Base-by-base conservation (phyloP, 2,329 filamentous ascomycete species). In the Ophiostoma quercus region DNA sequence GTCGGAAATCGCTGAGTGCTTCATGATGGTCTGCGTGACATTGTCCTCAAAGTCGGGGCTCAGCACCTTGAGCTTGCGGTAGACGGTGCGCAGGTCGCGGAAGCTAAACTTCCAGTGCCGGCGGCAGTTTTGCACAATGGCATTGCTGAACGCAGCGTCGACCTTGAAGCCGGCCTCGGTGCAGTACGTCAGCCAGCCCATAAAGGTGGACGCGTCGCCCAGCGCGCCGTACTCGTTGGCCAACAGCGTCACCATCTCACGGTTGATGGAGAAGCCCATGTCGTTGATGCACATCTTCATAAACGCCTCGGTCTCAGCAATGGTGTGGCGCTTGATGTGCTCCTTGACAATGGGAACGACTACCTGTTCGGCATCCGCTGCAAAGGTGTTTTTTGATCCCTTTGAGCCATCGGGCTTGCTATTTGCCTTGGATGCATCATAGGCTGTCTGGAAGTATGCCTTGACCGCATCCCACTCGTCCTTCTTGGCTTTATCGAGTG, bases 241-340 rank as follows among this genome's bases (percentile, higher is more conserved):
- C 71, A 84, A 77, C 32, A 83, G 72, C 2, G 79, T 80, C 54
- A 83, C 80, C 71, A 80, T 74, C 68, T 78, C 76, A 11, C 73
- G 75, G 72, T 77, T 77, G 57, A 82, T 72, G 4, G 76, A 76
- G 8, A 83, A 74, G 32, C 75, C 75, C 60, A 82, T 73, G 22
- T 78, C 75, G 16, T 75, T 73, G 3, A 77, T 74, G 67, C 79
- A 83, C n/a, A 71, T 72, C 67, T 77, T 97, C 47, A 82, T 72
- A 54, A 83, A 82, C 5, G 76, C 76, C 71, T 80, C 80, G 5
- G 78, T 78, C 72, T 83, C 80, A 22, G 74, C 73, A 51, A 78
- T 78, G 2, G 79, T 77, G 71, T 83, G 82, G 9, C 69, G 74
- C n/a, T 77, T 74, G 16, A 76, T 74, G 72, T 78, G 82, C n/a